phyloP scores from a whole-genome alignment of 1,284 basidiomycete genomes.

The Cutaneotrichosporon cyanovorans region DNA sequence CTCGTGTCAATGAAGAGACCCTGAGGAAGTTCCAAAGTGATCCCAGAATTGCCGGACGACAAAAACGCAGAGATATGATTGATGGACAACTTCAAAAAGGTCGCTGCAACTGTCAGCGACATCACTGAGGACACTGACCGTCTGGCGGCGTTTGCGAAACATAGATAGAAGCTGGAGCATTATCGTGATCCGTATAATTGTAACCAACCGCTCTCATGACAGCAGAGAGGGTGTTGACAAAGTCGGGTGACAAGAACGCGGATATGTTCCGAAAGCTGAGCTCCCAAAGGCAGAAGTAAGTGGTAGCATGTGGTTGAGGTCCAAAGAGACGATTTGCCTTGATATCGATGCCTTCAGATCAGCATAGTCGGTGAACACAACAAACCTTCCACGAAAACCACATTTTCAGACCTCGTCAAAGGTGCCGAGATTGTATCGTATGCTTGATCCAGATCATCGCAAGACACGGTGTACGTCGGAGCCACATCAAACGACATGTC shows the following conservation, averaged over 20 bases:
- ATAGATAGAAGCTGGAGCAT: conserved; percentile 69
- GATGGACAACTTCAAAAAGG: conserved; percentile 60
- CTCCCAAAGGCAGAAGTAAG: conserved; percentile 88
- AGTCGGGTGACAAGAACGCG: conserved; percentile 53
- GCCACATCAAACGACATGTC: conserved; percentile 71
- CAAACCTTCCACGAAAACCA: conserved; percentile 59
- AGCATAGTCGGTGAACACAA: background rate
- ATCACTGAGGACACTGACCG: conserved; percentile 49
- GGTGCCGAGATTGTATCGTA: conserved; percentile 26
- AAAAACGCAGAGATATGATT: conserved; percentile 54
- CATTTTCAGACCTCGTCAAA: conserved; percentile 22
- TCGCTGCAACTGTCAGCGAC: conserved; percentile 49
- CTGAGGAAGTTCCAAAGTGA: conserved; percentile 54
- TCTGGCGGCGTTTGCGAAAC: conserved; percentile 62
- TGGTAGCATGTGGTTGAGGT: conserved; percentile 68
- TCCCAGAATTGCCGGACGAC: conserved; percentile 51
- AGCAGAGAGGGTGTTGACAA: conserved; percentile 53
- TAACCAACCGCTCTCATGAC: conserved; percentile 56
- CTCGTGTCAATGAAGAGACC: conserved; percentile 64
- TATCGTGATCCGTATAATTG: conserved; percentile 66
- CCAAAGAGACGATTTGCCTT: conserved; percentile 79
- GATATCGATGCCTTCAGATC: conserved; percentile 60
- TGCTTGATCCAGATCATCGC: conserved; percentile 50
- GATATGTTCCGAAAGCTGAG: conserved; percentile 60
- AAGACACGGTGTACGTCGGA: conserved; percentile 54